These are phyloP conservation scores for Talaromyces albobiverticillius DNA, from an alignment of 2,329 filamentous ascomycete genomes.

Conservation along the genomic window DNA sequence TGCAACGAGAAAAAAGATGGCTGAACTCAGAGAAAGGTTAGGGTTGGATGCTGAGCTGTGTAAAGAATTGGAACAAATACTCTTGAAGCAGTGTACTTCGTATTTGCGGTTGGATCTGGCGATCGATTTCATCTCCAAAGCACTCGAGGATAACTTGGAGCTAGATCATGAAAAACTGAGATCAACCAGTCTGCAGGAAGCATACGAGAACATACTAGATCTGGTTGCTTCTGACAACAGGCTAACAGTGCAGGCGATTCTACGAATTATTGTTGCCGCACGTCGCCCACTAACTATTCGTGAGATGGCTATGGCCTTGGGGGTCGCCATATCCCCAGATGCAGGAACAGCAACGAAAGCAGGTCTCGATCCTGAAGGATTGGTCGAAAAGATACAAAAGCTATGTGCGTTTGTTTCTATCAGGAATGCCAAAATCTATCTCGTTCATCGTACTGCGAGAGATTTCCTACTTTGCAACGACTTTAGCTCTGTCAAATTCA, in stretches of 20 bases:
- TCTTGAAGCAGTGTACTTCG: slow-evolving; percentile 33
- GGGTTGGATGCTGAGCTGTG: slow-evolving; percentile 18
- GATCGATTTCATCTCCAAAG: slow-evolving; percentile 16
- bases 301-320: slow-evolving; percentile 18
- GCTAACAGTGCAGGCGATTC: slow-evolving; percentile 13
- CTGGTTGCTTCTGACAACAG: slow-evolving; percentile 15
- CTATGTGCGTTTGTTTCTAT: slow-evolving; percentile 38
- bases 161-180: slow-evolving; percentile 6
- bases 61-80: slow-evolving; percentile 20
- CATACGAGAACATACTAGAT: slow-evolving; percentile 21
- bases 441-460: slow-evolving; percentile 41
- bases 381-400: slow-evolving; percentile 21
- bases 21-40: slow-evolving; percentile 16
- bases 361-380: slow-evolving; percentile 16
- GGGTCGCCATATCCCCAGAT: slow-evolving; percentile 13
- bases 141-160: slow-evolving; percentile 12
- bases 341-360: slow-evolving; percentile 11
- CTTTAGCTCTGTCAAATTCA: neutral
- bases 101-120: slow-evolving; percentile 37
- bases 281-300: slow-evolving; percentile 15
- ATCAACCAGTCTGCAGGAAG: slow-evolving; percentile 9
- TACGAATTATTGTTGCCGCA: slow-evolving; percentile 20
- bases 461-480: slow-evolving; percentile 31
- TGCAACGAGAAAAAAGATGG: slow-evolving; percentile 20
- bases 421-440: slow-evolving; percentile 31